phyloP scores from a whole-genome alignment of 192 early-diverging fungal species.

The Podila epicladia region DNA sequence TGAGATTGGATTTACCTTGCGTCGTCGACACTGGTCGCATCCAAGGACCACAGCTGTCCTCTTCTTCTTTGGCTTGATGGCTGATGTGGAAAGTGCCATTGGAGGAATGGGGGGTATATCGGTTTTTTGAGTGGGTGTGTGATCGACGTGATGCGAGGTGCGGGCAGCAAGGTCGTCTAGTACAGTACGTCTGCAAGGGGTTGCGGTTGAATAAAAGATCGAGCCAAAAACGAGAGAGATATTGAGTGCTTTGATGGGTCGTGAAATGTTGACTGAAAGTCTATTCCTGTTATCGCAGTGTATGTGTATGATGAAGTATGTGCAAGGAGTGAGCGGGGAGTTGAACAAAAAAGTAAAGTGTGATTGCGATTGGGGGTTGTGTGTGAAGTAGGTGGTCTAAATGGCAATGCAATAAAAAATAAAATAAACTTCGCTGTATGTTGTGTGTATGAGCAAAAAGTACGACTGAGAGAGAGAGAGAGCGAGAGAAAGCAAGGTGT shows the following conservation, averaged over 20 bases:
- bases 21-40: conserved; percentile 45
- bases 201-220: background rate
- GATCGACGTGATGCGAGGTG: background rate
- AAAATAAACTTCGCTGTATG: too few species aligned
- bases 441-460: too few species aligned
- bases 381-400: too few species aligned
- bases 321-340: background rate
- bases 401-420: too few species aligned
- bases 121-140: background rate
- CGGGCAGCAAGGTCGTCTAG: too few species aligned
- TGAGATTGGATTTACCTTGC: conserved; percentile 31
- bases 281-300: background rate
- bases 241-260: background rate
- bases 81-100: conserved; percentile 21
- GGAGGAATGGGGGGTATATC: conserved; percentile 1
- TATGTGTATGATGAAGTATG: background rate
- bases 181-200: too few species aligned
- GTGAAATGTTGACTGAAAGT: background rate
- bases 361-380: too few species aligned
- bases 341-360: too few species aligned
- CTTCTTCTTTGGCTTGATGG: conserved; percentile 51
- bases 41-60: conserved; percentile 48
- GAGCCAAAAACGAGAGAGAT: background rate
- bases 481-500: too few species aligned
- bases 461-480: too few species aligned